phyloP scores from a whole-genome alignment of 345 rosid genomes.

The Euphorbia lathyris region DNA sequence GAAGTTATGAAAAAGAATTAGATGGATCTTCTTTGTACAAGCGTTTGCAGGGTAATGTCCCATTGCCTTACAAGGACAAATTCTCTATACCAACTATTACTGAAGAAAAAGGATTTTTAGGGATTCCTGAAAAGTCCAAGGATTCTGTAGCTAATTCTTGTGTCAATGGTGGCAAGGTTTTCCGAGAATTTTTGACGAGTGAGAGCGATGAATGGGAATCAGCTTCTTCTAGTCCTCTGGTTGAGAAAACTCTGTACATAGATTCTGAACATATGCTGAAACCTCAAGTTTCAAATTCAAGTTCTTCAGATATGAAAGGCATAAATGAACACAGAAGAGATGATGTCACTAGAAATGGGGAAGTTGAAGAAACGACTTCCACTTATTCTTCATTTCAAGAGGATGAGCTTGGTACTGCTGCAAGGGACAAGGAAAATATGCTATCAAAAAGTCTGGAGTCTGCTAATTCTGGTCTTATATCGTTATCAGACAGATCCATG shows the following conservation, averaged over 20 bases:
- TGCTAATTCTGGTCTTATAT: slow-evolving; percentile 18
- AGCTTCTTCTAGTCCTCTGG: slow-evolving; percentile 34
- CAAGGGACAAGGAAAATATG: slow-evolving; percentile 12
- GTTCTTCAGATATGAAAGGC: slow-evolving; percentile 22
- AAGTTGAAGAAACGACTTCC: slow-evolving; percentile 29
- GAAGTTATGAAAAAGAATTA: slow-evolving; percentile 15
- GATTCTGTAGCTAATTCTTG: slow-evolving; percentile 13
- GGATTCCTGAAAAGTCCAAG: slow-evolving; percentile 25
- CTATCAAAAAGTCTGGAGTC: slow-evolving; percentile 24
- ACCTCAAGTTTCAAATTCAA: slow-evolving; percentile 25
- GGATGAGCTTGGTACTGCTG: slow-evolving; percentile 17
- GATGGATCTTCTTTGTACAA: slow-evolving; percentile 33
- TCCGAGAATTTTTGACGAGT: slow-evolving; percentile 48
- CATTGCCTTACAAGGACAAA: slow-evolving; percentile 7
- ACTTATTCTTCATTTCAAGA: slow-evolving; percentile 31
- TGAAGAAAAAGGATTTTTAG: slow-evolving; percentile 21
- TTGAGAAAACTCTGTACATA: slow-evolving; percentile 75
- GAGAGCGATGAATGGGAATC: slow-evolving; percentile 48
- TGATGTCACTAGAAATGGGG: slow-evolving; percentile 18
- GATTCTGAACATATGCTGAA: slow-evolving; percentile 50
- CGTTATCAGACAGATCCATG: slow-evolving; percentile 21
- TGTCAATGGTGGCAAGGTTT: slow-evolving; percentile 28
- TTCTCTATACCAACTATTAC: slow-evolving; percentile 4
- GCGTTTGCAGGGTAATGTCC: slow-evolving; percentile 29
- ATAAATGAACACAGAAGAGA: slow-evolving; percentile 10